These are phyloP conservation scores for Spergularia azorica DNA, from an alignment of 179 eudicot species.

Conservation along the genomic window DNA sequence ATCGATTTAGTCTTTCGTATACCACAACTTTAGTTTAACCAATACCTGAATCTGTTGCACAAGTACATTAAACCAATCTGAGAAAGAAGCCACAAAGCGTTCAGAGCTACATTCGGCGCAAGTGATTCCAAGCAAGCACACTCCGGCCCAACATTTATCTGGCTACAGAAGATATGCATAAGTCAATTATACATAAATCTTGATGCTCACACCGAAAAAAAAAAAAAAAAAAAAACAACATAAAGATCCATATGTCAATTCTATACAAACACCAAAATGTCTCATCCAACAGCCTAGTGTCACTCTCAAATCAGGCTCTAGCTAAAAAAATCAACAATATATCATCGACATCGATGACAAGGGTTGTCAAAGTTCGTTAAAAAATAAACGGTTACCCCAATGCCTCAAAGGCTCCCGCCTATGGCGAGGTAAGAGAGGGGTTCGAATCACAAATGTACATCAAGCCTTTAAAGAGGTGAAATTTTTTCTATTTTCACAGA, in stretches of 20 bases:
- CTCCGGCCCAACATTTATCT: conserved; percentile 96
- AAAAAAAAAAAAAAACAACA: background rate
- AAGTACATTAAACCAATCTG: conserved; percentile 68
- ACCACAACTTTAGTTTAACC: background rate
- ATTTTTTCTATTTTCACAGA: no score
- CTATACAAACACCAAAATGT: no score
- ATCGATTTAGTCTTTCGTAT: background rate
- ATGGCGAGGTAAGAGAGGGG: no score
- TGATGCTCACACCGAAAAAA: background rate
- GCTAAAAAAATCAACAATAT: no score
- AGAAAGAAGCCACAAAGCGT: conserved; percentile 70
- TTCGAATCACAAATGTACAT: no score
- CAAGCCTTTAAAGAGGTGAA: no score
- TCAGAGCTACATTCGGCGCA: conserved; percentile 63
- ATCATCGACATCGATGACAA: no score
- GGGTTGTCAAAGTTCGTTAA: no score
- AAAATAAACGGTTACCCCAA: no score
- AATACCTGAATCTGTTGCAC: conserved; percentile 75
- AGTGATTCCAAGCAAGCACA: conserved; percentile 88
- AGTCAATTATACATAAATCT: conserved; percentile 16
- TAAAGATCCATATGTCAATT: background rate
- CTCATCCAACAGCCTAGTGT: no score
- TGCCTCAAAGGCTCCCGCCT: no score
- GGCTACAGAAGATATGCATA: conserved; percentile 51
- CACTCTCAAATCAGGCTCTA: no score